Evolutionary conservation across 2,329 filamentous ascomycete species (phyloP), one percentile per base, ranked within the genome.

Genomic region (Aspergillus costaricaensis): DNA sequence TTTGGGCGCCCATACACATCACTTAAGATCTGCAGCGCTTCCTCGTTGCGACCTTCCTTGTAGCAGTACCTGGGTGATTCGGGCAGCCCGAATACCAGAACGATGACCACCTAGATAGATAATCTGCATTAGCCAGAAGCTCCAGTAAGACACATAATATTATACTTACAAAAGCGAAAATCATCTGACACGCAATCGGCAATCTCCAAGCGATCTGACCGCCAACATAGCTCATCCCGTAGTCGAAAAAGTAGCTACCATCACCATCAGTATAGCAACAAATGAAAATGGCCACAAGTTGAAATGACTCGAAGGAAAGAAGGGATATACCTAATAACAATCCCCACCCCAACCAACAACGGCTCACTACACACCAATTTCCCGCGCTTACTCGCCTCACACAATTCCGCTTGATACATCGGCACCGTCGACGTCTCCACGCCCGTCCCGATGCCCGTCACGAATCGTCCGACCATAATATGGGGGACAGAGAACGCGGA

Each of bases 381-480:
- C 12, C 79, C 80, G 14, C 80, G 70, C 44, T 75, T 76, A 15
- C 74, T 69, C 0, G 75, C 73, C 60, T 78, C 74, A 56, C 76
- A 80, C 0, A 81, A 70, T 60, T 83, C 80, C 0, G 77, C 74
- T 60, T 82, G 80, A 57, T 80, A 79, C 68, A 72, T 74, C 3
- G 75, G 74, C 4, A 77, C 73, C 2, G 70, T 74, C n/a, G 74
- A 74, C 4, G 73, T 74, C 53, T 73, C 70, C 60, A 82, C 75
- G 2, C 82, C 82, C 55, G 82, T 82, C 1, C 81, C 81, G 58
- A 84, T 75, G 5, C 81, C 82, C 1, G 80, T 81, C 25, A 84
- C 74, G 53, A 80, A 78, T 25, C 82, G 76, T 14, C 80, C 81
- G 25, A 83, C 73, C 53, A 77, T 72, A 17, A 78, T 59, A 44